Base-by-base conservation (phyloP, 129 eudicot genomes). In the carrot (Daucus carota) region DNA sequence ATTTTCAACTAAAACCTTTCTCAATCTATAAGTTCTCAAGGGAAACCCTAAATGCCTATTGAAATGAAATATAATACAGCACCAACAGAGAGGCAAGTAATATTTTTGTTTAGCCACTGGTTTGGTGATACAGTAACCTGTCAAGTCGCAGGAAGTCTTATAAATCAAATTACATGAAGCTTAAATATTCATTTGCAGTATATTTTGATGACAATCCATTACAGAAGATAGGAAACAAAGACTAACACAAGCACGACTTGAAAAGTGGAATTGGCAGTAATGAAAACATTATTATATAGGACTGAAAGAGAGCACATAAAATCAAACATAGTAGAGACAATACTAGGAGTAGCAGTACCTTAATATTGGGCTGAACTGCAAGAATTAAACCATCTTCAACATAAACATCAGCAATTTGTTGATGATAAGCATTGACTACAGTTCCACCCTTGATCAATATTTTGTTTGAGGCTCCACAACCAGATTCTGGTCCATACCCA, bases 371-470 rank as follows among this genome's bases (percentile, higher is more conserved):
- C 72, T 84, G 77, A 62, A 95, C 99, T 45, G 88, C 87, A 81
- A 86, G 79, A 85, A 95, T 88, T 47, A 89, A 41, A 5, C 99
- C 99, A 86, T 95, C 90, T 76, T 91, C 94, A 12, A 95, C 85
- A 81, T 91, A 95, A 34, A 95, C 99, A 91, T 95, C 99, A 73
- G 99, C 92, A 85, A 81, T 54, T 79, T 89, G 85, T 75, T 81
- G 89, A 89, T 83, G 92, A 41, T 89, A 92, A 84, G 99, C 94
- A 86, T 95, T 95, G 80, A 95, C 97, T 74, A 95, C 97, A 26
- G 90, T 95, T 36, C 99, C 99, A 28, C 99, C 99, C 81, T 85
- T 89, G 41, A 95, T 86, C 90, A 95, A 75, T 70, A 95, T 86
- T 86, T 91, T 95, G 40, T 88, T 79, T 32, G 91, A 62, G 63